These are phyloP conservation scores for Pseudopyricularia cyperi DNA, from an alignment of 2,329 filamentous ascomycete species.

Conservation along the genomic window DNA sequence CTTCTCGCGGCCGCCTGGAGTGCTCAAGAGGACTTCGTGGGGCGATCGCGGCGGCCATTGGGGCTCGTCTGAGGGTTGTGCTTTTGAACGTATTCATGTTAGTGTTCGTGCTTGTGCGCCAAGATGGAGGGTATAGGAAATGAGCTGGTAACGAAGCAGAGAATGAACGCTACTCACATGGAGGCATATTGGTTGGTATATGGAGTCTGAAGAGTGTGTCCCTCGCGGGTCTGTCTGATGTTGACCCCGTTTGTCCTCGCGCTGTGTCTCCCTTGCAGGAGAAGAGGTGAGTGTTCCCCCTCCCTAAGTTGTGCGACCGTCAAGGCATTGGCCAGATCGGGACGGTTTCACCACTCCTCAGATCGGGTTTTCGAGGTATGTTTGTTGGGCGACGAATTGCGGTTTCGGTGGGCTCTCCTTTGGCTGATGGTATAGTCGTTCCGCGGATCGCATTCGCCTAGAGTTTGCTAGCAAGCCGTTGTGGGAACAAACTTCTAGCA, in stretches of 20 bases:
- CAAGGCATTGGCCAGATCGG: background rate
- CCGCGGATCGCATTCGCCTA: background rate
- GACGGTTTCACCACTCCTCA: background rate
- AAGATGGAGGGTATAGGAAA: background rate
- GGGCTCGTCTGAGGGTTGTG: constrained; percentile 11
- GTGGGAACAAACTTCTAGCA: no score
- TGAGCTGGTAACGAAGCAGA: no score
- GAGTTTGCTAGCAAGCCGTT: background rate
- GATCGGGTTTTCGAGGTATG: no score
- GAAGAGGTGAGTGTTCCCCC: background rate
- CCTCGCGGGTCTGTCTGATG: background rate
- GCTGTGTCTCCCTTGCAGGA: background rate
- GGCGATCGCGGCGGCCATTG: constrained; percentile 58
- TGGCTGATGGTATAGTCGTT: no score
- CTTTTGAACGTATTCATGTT: constrained; percentile 2
- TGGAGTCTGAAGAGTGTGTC: background rate
- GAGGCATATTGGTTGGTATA: background rate
- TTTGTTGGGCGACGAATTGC: no score
- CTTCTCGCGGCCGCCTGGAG: constrained; percentile 68
- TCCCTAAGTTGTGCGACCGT: background rate
- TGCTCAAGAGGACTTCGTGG: constrained; percentile 48
- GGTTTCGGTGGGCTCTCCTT: no score
- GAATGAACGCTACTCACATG: background rate
- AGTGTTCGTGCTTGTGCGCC: background rate
- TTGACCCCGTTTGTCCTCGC: background rate